Base-by-base conservation (phyloP, 768 basidiomycete genomes). In the Tephrocybe sp. region DNA sequence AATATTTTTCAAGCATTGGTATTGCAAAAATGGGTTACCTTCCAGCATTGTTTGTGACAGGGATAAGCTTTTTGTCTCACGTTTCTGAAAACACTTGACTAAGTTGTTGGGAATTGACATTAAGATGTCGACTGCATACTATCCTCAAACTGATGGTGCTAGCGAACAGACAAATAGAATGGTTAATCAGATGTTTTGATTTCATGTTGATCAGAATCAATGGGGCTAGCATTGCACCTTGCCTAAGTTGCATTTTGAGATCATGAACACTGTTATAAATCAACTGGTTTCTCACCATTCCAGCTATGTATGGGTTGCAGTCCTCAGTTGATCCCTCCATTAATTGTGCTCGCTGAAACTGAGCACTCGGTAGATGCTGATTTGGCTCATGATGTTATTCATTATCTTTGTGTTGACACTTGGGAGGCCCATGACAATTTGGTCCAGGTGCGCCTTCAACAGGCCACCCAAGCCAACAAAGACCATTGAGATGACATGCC, bases 131-230 rank as follows among this genome's bases (percentile, higher is more conserved):
- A 66, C 65, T 0, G 54, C 68, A 0, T 73, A 62, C 39, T 74
- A 75, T 34, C 72, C 69, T 0, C 62, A 75, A 48, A 69, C 66
- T 0, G 67, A 74, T 55, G 69, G 74, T 0, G 32, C 56, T 0
- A 69, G 64, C n/a, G 65, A 75, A 55, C 48, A 56, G 0, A 64
- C 63, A 0, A 72, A 72, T 40, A 67, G 67, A 35, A 72, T 64
- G 0, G 48, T 71, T 0, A 65, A 61, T 39, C 70, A 71, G 36
- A 38, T 41, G 11, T 17, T 71, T 0, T 46, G 66, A 3, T 68
- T 56, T 40, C 56, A 66, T 46, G 64, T 72, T 0, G 58, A 59
- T 0, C 45, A 54, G 0, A 66, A 70, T 19, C 71, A 74, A 34
- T 51, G 45, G 4, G 67, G 64, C 13, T 75, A 71, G 73, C 55